Conservation (phyloP, 257 asterid genomes). For the Striga asiatica region DNA sequence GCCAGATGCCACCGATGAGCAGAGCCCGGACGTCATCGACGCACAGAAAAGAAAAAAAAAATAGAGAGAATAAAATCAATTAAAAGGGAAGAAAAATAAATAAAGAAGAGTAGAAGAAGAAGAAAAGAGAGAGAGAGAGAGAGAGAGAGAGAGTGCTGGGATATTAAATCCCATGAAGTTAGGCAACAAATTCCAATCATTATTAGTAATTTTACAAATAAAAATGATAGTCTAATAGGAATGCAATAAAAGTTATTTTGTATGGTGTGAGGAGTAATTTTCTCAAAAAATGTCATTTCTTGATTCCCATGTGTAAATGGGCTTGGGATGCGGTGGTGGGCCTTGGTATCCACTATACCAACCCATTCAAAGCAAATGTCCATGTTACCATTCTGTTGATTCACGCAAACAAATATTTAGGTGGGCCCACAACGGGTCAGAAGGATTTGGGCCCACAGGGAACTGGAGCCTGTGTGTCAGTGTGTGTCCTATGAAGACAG, state of each 20-base stretch:
- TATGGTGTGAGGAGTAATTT: too few relatives aligned
- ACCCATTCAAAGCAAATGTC: slow-evolving; percentile 52
- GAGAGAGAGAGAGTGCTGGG: too few relatives aligned
- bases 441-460: slow-evolving; percentile 22
- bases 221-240: too few relatives aligned
- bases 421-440: slow-evolving; percentile 19
- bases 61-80: too few relatives aligned
- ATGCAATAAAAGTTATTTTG: too few relatives aligned
- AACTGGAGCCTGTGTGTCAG: slow-evolving; percentile 43
- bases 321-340: slow-evolving; percentile 43
- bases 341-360: slow-evolving; percentile 52
- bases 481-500: slow-evolving; percentile 26
- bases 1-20: slow-evolving; percentile 89
- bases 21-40: slow-evolving; percentile 87
- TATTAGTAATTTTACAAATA: too few relatives aligned
- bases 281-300: slow-evolving; percentile 1
- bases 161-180: too few relatives aligned
- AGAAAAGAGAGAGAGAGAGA: too few relatives aligned
- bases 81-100: too few relatives aligned
- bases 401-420: slow-evolving; percentile 37
- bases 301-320: slow-evolving; percentile 31
- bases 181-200: too few relatives aligned
- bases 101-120: too few relatives aligned
- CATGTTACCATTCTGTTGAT: slow-evolving; percentile 35
- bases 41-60: too few relatives aligned